Conservation (phyloP, 768 basidiomycete species). For the Naganishia onofrii region DNA sequence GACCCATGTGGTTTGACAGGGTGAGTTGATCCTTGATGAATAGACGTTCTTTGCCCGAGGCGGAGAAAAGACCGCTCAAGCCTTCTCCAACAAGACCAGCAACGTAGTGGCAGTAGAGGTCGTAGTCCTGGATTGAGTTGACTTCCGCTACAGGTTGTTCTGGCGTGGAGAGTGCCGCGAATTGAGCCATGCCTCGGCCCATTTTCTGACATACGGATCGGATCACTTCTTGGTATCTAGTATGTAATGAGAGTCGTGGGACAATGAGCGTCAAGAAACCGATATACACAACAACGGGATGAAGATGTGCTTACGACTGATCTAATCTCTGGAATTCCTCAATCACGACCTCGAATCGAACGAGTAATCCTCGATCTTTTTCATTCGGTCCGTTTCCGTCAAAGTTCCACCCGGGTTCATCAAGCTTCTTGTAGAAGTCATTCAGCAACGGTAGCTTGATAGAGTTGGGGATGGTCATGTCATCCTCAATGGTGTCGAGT, state of each 20-base stretch:
- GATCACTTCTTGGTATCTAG: constrained; percentile 70
- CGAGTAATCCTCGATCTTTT: constrained; percentile 78
- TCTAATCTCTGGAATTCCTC: constrained; percentile 72
- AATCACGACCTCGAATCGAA: constrained; percentile 76
- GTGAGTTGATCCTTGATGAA: constrained; percentile 78
- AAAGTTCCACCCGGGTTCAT: constrained; percentile 83
- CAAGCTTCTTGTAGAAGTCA: constrained; percentile 72
- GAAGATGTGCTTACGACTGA: constrained; percentile 57
- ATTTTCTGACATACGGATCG: constrained; percentile 80
- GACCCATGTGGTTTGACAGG: constrained; percentile 90
- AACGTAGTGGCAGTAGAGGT: constrained; percentile 97
- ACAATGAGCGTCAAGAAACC: neutral
- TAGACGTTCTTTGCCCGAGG: constrained; percentile 73
- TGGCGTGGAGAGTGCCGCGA: constrained; percentile 74
- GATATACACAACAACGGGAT: too few relatives aligned
- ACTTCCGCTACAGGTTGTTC: constrained; percentile 61
- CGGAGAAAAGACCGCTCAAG: constrained; percentile 79
- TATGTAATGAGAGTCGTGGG: neutral
- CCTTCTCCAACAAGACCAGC: constrained; percentile 97
- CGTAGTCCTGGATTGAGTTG: constrained; percentile 77
- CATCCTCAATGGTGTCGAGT: constrained; percentile 96
- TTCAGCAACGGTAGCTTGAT: constrained; percentile 82
- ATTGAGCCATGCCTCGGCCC: constrained; percentile 94
- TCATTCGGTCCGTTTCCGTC: constrained; percentile 77
- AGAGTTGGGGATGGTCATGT: constrained; percentile 87